These are phyloP conservation scores for Fusarium ambrosium DNA, from an alignment of 2,329 filamentous ascomycete genomes.

Conservation along the genomic window DNA sequence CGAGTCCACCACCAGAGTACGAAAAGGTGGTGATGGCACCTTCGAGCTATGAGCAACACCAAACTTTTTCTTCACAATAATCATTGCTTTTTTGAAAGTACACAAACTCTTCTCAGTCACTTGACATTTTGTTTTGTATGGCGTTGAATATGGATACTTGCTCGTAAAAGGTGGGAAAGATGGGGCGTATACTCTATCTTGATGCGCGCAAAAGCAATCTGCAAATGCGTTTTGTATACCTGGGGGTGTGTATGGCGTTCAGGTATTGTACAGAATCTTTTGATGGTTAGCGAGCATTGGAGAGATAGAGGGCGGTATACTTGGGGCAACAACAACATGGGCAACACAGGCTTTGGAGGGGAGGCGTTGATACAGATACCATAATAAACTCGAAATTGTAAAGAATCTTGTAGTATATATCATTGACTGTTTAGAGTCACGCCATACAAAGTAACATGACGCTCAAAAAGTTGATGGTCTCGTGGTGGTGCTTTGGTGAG, in stretches of 20 bases:
- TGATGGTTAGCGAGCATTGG: background rate
- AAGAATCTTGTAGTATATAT: background rate
- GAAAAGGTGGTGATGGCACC: slow-evolving; percentile 13
- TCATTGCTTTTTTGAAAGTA: background rate
- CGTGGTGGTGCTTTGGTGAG: background rate
- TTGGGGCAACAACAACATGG: background rate
- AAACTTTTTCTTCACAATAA: background rate
- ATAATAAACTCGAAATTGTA: slow-evolving; percentile 2
- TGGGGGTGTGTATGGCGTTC: background rate
- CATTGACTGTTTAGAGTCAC: background rate
- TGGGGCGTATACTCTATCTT: slow-evolving; percentile 6
- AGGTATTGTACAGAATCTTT: background rate
- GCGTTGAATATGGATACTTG: background rate
- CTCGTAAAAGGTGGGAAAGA: background rate
- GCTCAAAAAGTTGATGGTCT: background rate
- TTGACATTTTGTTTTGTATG: background rate
- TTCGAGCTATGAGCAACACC: background rate
- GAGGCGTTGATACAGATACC: background rate
- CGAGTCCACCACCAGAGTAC: slow-evolving; percentile 29
- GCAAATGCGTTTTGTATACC: background rate
- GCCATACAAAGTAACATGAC: background rate
- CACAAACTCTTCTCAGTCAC: background rate
- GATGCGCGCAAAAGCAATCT: background rate
- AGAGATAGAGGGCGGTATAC: background rate
- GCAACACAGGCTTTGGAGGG: background rate